A percentile compares a stretch with the other conserved stretches of the same genome.
Conservation (phyloP, 192 early-diverging fungal species). For the Backusella circina region DNA sequence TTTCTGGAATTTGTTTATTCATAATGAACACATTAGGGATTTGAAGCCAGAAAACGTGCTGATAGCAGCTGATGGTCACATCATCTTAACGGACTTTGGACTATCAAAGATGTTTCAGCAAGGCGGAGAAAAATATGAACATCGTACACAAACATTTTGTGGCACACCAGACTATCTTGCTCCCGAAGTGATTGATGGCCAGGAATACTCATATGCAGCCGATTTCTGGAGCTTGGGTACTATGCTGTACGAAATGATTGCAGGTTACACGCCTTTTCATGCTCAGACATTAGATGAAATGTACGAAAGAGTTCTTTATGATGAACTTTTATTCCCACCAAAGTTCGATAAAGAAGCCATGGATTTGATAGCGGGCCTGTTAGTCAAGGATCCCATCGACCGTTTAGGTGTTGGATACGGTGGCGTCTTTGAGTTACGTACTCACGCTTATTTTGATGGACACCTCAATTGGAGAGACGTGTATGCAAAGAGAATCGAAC, state of each 20-base stretch:
- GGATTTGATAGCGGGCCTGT: slow-evolving; percentile 43
- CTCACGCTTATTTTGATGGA: slow-evolving; percentile 66
- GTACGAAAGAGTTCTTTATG: slow-evolving; percentile 55
- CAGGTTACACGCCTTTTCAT: slow-evolving; percentile 65
- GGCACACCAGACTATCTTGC: slow-evolving; percentile 84
- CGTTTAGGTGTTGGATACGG: slow-evolving; percentile 59
- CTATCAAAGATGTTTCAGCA: slow-evolving; percentile 70
- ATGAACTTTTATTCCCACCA: slow-evolving; percentile 46
- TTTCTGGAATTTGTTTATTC: slow-evolving; percentile 14
- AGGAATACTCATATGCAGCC: slow-evolving; percentile 65
- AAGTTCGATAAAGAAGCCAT: slow-evolving; percentile 41
- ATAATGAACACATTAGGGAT: slow-evolving; percentile 45
- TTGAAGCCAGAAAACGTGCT: slow-evolving; percentile 78
- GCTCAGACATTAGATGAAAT: slow-evolving; percentile 54
- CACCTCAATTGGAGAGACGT: slow-evolving; percentile 74
- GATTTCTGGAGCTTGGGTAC: slow-evolving; percentile 96
- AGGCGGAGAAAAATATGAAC: slow-evolving; percentile 20
- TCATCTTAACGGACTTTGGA: slow-evolving; percentile 93
- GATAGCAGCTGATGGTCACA: slow-evolving; percentile 74
- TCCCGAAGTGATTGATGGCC: slow-evolving; percentile 71
- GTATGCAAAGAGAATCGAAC: slow-evolving; percentile 47
- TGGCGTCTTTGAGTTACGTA: slow-evolving; percentile 65
- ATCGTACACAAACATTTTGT: slow-evolving; percentile 64
- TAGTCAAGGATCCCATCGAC: slow-evolving; percentile 52
- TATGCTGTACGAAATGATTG: slow-evolving; percentile 89